Base-by-base conservation (phyloP, 2,329 filamentous ascomycete genomes). In the Chrysoporthe austroafricana region DNA sequence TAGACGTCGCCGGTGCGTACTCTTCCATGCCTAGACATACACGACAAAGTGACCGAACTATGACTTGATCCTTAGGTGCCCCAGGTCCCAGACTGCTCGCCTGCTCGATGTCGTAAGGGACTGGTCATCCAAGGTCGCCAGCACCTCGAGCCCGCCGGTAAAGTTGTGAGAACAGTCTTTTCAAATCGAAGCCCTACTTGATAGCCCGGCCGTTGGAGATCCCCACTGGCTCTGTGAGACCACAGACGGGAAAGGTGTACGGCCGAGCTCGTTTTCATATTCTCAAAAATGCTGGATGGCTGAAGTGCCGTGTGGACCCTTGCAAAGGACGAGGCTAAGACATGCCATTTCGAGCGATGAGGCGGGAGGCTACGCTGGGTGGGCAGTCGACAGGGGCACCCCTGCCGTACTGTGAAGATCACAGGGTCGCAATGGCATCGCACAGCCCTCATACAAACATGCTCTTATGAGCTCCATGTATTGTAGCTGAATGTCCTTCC, bases 311-410 rank as follows among this genome's bases (percentile, higher is more conserved):
- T 21, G 11, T 39, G 21, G 9, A 52, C 48, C 8, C 6, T 34
- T 18, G 26, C 50, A 54, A 2, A 14, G 50, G 3, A 42, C 18
- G 16, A 58, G 56, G 34, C 56, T 58, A 34, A 58, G 34, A 5
- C 14, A 34, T 58, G n/a, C 56, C 56, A 14, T 42, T 42, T 42
- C 16, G 1, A 34, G 56, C 13, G 36, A 42, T 6, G 7, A 21
- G 0, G 81, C 85, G 14, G 2, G 7, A 21, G 0, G 81, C 85
- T 11, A 86, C 76, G 0, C 88, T 88, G 71, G 90, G 90, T 70
- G 84, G 87, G 5, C 48, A 39, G 0, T 26, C 13, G 48, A 32
- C 48, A 52, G 26, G 48, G 48, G 13, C 26, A 11, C 9, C 4
- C 48, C 48, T 52, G 21, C 14, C n/a, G 21, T 26, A 4, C 14